Evolutionary conservation across 176 grass and related monocot species (phyloP).

Genomic region (Tuctoria greenei): DNA sequence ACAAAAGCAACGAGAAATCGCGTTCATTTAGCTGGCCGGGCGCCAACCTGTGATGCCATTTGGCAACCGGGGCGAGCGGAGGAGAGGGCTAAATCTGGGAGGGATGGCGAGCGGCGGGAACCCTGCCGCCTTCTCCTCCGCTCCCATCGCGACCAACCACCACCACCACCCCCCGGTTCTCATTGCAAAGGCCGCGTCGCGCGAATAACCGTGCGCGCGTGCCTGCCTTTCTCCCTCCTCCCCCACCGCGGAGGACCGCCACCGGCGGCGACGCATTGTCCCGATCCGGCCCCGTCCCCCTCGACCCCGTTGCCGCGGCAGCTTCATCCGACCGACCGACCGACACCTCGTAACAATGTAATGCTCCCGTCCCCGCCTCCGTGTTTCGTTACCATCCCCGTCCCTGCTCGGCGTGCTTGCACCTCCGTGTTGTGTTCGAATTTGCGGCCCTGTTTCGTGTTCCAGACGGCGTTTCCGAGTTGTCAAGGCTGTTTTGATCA

Average conservation of each 20-base stretch:
- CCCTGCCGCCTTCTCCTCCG: not conserved
- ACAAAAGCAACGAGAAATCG: too few relatives aligned
- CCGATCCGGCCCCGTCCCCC: not conserved
- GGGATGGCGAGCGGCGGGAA: constrained; percentile 1
- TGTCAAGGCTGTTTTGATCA: not conserved
- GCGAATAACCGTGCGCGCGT: constrained; percentile 45
- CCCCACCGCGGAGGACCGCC: constrained; percentile 7
- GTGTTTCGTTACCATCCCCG: not conserved
- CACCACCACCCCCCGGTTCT: not conserved
- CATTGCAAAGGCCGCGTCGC: constrained; percentile 6
- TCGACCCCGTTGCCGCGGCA: constrained; percentile 9
- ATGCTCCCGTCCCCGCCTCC: not conserved
- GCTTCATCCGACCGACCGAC: constrained; percentile 25
- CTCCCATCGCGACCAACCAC: not conserved
- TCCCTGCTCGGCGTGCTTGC: not conserved
- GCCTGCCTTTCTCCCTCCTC: constrained; percentile 29
- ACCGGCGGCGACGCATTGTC: constrained; percentile 12
- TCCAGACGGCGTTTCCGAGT: not conserved
- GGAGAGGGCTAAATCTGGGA: not conserved
- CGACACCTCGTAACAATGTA: constrained; percentile 16
- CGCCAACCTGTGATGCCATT: too few relatives aligned
- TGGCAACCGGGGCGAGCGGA: too few relatives aligned
- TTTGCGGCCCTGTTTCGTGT: not conserved
- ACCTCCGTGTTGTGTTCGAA: not conserved
- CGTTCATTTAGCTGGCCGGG: too few relatives aligned